phyloP scores from a whole-genome alignment of 2,329 filamentous ascomycete species.

The Cladophialophora yegresii region DNA sequence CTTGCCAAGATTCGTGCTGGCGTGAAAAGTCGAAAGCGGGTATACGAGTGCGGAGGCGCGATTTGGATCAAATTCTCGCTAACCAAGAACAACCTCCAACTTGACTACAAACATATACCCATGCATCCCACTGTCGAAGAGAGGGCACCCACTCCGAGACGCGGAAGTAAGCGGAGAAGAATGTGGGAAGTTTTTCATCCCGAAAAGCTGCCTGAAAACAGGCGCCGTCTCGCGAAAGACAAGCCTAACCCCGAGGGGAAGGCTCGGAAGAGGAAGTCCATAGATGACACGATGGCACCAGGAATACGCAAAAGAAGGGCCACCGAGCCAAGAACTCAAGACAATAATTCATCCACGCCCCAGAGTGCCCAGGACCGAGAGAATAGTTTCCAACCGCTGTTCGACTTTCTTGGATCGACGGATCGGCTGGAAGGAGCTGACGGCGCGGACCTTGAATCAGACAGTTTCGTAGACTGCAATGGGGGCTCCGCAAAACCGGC shows the following conservation, averaged over 20 bases:
- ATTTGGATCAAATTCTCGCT: constrained; percentile 35
- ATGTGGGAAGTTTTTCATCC: constrained; percentile 34
- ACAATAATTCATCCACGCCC: constrained; percentile 2
- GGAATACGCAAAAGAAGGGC: constrained; percentile 13
- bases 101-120: constrained; percentile 35
- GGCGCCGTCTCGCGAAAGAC: neutral
- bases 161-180: constrained; percentile 28
- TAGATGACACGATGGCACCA: neutral
- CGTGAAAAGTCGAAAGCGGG: constrained; percentile 31
- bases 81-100: constrained; percentile 33
- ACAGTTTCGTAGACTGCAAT: neutral
- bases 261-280: constrained; percentile 8
- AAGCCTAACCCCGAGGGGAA: constrained; percentile 14
- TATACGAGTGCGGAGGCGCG: constrained; percentile 33
- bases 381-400: constrained; percentile 29
- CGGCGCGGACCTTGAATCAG: neutral
- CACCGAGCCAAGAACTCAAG: constrained; percentile 17
- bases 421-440: constrained; percentile 17
- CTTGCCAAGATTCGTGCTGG: constrained; percentile 20
- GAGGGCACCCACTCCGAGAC: constrained; percentile 31
- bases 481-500: constrained; percentile 2
- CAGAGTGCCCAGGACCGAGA: constrained; percentile 4
- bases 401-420: constrained; percentile 33
- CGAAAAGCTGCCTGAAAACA: constrained; percentile 19
- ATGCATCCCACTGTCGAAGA: constrained; percentile 35